Evolutionary conservation across 139 green algal genomes (phyloP).

Genomic region (Asterochloris erici): DNA sequence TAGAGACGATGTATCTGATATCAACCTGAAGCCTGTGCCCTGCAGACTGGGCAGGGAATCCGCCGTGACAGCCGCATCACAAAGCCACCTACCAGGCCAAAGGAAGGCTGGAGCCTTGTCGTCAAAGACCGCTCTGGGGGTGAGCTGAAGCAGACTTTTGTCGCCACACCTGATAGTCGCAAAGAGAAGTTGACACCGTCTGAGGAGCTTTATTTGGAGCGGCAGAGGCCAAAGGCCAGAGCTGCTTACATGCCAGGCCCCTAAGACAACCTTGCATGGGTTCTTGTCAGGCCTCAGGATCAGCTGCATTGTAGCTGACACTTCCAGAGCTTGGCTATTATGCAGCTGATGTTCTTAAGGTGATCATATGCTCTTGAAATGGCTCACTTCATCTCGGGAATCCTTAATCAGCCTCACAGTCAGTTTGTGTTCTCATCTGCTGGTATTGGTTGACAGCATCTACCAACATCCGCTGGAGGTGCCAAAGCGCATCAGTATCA

Average conservation of each 20-base stretch:
- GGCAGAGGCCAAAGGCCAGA: constrained; percentile 19
- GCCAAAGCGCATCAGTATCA: neutral
- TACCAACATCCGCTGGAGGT: neutral
- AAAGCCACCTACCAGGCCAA: neutral
- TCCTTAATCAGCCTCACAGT: too few species aligned
- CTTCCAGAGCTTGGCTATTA: too few species aligned
- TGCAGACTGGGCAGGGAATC: neutral
- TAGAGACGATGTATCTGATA: neutral
- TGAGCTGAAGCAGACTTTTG: neutral
- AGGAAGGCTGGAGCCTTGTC: constrained; percentile 6
- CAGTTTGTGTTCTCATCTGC: too few species aligned
- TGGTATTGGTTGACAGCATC: neutral
- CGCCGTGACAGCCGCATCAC: neutral
- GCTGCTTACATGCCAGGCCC: too few species aligned
- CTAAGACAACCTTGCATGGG: too few species aligned
- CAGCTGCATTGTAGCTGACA: too few species aligned
- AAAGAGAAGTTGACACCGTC: constrained; percentile 30
- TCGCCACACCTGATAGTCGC: neutral
- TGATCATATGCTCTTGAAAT: too few species aligned
- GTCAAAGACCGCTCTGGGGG: neutral
- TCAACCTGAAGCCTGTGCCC: neutral
- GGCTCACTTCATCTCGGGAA: too few species aligned
- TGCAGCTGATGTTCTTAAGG: too few species aligned
- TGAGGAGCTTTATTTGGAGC: constrained; percentile 34
- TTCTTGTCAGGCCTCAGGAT: too few species aligned